A percentile compares a stretch with the other conserved stretches of the same genome.
These are phyloP conservation scores for Colletotrichum sp. DNA, from an alignment of 2,329 filamentous ascomycete genomes.

Conservation along the genomic window DNA sequence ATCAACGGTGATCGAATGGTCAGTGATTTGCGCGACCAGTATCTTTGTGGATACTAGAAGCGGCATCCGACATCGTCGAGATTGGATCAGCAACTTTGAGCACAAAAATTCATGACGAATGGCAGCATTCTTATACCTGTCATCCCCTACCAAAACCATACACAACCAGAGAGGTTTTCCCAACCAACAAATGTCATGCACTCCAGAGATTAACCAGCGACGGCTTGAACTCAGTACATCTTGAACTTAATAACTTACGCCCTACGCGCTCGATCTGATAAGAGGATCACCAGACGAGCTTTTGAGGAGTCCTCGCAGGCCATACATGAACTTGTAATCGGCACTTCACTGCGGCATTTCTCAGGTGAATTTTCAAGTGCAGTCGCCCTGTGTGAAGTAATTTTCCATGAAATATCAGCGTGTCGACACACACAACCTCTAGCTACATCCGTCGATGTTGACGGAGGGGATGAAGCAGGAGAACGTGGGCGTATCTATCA, in stretches of 20 bases:
- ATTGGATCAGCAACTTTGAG: neutral
- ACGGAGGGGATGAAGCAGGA: too few species aligned
- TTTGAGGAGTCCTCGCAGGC: neutral
- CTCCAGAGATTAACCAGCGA: too few species aligned
- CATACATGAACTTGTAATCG: too few species aligned
- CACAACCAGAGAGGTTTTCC: neutral
- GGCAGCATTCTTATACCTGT: neutral
- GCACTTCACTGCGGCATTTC: too few species aligned
- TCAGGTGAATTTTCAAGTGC: neutral
- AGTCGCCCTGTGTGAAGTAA: neutral
- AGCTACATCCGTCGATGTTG: neutral
- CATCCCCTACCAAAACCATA: neutral
- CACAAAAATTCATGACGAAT: neutral
- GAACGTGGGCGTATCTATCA: too few species aligned
- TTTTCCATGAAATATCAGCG: neutral
- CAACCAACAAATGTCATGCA: too few species aligned
- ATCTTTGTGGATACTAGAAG: neutral
- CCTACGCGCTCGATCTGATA: neutral
- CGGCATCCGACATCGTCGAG: neutral
- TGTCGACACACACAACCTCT: neutral
- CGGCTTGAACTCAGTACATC: neutral
- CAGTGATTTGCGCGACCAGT: neutral
- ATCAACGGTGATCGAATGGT: neutral
- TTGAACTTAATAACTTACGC: neutral
- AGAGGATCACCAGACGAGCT: neutral